Evolutionary conservation across 306 rosid species (phyloP), one percentile per base, ranked within the genome.

Genomic region (Rubus parviflorus): DNA sequence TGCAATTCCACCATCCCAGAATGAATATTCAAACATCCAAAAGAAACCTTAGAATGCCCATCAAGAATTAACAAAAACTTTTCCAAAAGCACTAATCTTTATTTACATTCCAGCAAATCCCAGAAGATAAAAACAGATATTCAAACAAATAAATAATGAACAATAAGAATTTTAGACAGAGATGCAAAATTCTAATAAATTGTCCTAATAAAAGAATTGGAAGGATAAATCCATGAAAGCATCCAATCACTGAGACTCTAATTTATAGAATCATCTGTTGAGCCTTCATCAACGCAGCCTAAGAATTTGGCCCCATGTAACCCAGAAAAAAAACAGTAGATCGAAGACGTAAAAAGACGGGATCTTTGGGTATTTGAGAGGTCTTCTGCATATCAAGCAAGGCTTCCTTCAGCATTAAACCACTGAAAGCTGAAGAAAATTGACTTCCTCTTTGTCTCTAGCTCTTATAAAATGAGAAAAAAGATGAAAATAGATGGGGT

Each of bases 301-400:
- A n/a, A n/a, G n/a, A n/a, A n/a, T n/a, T n/a, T n/a, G n/a, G n/a
- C n/a, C n/a, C n/a, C n/a, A n/a, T n/a, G n/a, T n/a, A n/a, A n/a
- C n/a, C n/a, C n/a, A n/a, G n/a, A n/a, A n/a, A n/a, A n/a, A n/a
- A n/a, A n/a, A n/a, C n/a, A n/a, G n/a, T n/a, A 75, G 84, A 86
- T 83, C 75, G 72, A 78, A 48, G 72, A 67, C 75, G 68, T 15
- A 81, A 74, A 51, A 75, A 58, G 68, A 51, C 73, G 75, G 43
- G 41, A 42, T 22, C 19, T 68, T 82, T 71, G 81, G 41, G 63
- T 17, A 58, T 19, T 40, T 15, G 60, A 53, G 35, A 78, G 70
- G 70, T 70, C 58, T 80, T 83, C 76, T 81, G 66, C 68, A 68
- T 72, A 78, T 80, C 63, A 85, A 88, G 81, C 84, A 81, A 75